Conservation (phyloP, 176 grass and related monocot species). For the Oryza nivara region DNA sequence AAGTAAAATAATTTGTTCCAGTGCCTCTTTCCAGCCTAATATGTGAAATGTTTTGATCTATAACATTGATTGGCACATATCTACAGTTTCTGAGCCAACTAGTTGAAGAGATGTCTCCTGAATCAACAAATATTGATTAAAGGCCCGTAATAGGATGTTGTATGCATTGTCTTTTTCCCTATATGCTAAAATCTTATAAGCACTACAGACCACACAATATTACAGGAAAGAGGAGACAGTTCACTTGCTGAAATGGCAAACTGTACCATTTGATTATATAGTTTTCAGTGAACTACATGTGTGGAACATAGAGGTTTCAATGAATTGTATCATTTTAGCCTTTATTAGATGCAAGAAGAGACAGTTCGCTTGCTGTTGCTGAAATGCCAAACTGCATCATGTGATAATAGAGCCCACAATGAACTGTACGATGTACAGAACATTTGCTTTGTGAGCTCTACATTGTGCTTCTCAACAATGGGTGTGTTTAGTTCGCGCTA, state of each 20-base stretch:
- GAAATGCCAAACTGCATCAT: slow-evolving; percentile 1
- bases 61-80: background rate
- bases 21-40: slow-evolving; percentile 13
- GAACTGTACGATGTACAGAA: background rate
- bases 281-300: background rate
- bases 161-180: slow-evolving; percentile 6
- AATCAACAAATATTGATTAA: slow-evolving; percentile 3
- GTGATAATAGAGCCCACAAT: background rate
- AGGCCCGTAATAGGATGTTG: background rate
- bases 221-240: background rate
- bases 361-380: background rate
- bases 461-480: background rate
- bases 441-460: slow-evolving; percentile 1
- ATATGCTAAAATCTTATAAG: slow-evolving; percentile 7
- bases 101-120: background rate
- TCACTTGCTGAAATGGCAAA: background rate
- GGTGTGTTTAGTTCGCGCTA: too few species aligned
- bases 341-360: background rate
- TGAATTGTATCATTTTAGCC: background rate
- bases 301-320: background rate
- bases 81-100: background rate
- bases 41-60: slow-evolving; percentile 24
- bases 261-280: background rate
- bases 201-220: background rate
- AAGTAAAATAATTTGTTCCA: slow-evolving; percentile 1